A percentile compares a stretch with the other conserved stretches of the same genome.
Evolutionary conservation across 768 basidiomycete genomes (phyloP).

Genomic region (Suillus clintonianus): DNA sequence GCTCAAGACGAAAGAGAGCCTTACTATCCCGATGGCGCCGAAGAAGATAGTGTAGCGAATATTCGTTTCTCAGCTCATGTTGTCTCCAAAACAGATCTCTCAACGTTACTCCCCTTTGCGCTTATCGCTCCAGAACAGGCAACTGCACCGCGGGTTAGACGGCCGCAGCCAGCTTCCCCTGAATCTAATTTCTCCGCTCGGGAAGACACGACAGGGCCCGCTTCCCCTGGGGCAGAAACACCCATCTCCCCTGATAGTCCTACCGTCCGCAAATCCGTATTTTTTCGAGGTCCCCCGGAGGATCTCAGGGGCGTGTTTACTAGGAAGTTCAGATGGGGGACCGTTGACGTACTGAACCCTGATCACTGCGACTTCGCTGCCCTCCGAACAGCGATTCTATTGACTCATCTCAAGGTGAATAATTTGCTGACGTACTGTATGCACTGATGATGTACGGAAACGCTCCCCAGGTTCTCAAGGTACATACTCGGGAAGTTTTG

Average conservation of each 20-base stretch:
- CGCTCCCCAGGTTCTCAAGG: conserved; percentile 69
- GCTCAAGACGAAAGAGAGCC: conserved; percentile 62
- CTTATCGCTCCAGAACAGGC: conserved; percentile 72
- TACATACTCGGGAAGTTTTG: conserved; percentile 81
- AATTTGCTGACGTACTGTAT: conserved; percentile 18
- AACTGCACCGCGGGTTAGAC: conserved; percentile 36
- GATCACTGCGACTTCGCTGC: conserved; percentile 87
- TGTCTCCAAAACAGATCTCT: conserved; percentile 62
- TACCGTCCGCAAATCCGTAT: conserved; percentile 38
- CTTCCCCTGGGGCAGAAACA: conserved; percentile 24
- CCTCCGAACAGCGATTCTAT: conserved; percentile 79
- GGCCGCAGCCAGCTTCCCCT: conserved; percentile 12
- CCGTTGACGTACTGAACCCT: conserved; percentile 82
- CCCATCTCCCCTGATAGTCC: conserved; percentile 36
- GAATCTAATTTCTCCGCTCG: conserved; percentile 22
- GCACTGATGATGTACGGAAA: conserved; percentile 9
- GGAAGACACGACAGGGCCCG: conserved; percentile 19
- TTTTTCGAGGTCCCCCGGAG: conserved; percentile 58
- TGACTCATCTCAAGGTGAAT: conserved; percentile 81
- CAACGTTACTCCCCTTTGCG: conserved; percentile 70
- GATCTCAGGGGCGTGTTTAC: conserved; percentile 75
- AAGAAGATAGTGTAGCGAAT: conserved; percentile 72
- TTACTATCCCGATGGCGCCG: conserved; percentile 53
- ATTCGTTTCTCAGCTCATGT: conserved; percentile 75
- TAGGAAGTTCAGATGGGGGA: conserved; percentile 86